These are phyloP conservation scores for Aspergillus sp. DNA, from an alignment of 2,329 filamentous ascomycete genomes.

Conservation along the genomic window DNA sequence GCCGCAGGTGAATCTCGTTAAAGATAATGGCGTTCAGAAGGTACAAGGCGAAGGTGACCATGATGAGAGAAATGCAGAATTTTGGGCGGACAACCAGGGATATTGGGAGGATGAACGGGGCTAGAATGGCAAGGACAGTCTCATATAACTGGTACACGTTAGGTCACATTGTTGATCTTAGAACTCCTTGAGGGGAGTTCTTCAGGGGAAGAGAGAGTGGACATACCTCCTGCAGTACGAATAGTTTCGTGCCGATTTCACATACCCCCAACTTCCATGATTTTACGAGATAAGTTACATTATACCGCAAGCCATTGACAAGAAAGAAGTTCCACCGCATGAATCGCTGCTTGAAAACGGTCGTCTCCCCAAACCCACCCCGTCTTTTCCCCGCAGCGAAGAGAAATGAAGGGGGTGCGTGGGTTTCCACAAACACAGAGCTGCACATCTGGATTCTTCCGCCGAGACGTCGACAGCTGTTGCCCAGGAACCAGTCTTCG, in stretches of 20 bases:
- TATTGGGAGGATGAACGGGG: constrained; percentile 51
- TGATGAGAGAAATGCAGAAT: constrained; percentile 45
- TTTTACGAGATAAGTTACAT: constrained; percentile 49
- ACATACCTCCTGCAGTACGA: constrained; percentile 50
- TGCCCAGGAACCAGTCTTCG: constrained; percentile 58
- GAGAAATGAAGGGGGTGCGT: constrained; percentile 47
- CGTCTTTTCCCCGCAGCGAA: constrained; percentile 46
- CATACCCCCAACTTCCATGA: constrained; percentile 53
- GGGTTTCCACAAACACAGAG: constrained; percentile 54
- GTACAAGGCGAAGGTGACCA: constrained; percentile 45
- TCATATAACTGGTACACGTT: constrained; percentile 46
- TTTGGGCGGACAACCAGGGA: constrained; percentile 46
- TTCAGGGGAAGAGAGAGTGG: too few relatives aligned
- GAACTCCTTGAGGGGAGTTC: too few relatives aligned
- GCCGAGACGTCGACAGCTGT: constrained; percentile 49
- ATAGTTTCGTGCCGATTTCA: constrained; percentile 54
- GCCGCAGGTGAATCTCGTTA: constrained; percentile 52
- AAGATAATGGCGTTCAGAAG: constrained; percentile 49
- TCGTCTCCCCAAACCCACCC: constrained; percentile 57
- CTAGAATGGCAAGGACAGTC: constrained; percentile 49
- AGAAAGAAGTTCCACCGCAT: constrained; percentile 58
- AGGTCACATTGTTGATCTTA: not conserved
- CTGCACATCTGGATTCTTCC: constrained; percentile 53
- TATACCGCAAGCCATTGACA: constrained; percentile 52
- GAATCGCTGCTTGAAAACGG: constrained; percentile 55